Percentiles rank a stretch among this genome's conserved stretches.
phyloP scores from a whole-genome alignment of 495 filamentous ascomycete species.

The Hypoxylon perforatum region DNA sequence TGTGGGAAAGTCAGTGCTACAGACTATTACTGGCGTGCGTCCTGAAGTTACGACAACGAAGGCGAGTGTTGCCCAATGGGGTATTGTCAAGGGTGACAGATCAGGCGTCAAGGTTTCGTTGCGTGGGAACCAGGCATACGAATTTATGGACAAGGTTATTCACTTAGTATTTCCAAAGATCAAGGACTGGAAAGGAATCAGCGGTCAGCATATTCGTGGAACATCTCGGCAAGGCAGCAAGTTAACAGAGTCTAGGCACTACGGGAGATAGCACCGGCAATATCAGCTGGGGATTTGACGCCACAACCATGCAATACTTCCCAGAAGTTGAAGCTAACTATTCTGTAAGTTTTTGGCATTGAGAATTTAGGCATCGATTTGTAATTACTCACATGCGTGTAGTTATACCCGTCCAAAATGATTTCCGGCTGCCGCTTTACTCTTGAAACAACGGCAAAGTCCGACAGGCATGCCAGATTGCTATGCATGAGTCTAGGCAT shows the following conservation, averaged over 20 bases:
- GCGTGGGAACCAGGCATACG: constrained; percentile 80
- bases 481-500: constrained; percentile 84
- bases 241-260: constrained; percentile 47
- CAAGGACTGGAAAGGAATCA: constrained; percentile 91
- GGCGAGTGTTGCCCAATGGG: constrained; percentile 72
- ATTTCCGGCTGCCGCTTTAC: constrained; percentile 90
- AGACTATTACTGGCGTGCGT: constrained; percentile 85
- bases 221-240: background rate
- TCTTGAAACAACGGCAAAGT: constrained; percentile 87
- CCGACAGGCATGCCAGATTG: constrained; percentile 89
- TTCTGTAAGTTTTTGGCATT: constrained; percentile 72
- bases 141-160: constrained; percentile 86
- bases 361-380: constrained; percentile 34
- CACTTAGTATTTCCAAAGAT: constrained; percentile 92
- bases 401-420: constrained; percentile 89
- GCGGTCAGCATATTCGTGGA: constrained; percentile 61
- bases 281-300: constrained; percentile 79
- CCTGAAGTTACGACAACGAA: constrained; percentile 75
- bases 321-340: constrained; percentile 94
- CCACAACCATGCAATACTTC: constrained; percentile 80
- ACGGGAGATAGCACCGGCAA: constrained; percentile 89
- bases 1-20: constrained; percentile 82
- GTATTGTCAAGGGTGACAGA: constrained; percentile 65
- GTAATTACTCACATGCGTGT: constrained; percentile 35
- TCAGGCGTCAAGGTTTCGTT: constrained; percentile 75